Percentiles rank a stretch among this genome's conserved stretches.
Conservation (phyloP, 1,139 yeast species). For the Blastobotrys ciferrii region DNA sequence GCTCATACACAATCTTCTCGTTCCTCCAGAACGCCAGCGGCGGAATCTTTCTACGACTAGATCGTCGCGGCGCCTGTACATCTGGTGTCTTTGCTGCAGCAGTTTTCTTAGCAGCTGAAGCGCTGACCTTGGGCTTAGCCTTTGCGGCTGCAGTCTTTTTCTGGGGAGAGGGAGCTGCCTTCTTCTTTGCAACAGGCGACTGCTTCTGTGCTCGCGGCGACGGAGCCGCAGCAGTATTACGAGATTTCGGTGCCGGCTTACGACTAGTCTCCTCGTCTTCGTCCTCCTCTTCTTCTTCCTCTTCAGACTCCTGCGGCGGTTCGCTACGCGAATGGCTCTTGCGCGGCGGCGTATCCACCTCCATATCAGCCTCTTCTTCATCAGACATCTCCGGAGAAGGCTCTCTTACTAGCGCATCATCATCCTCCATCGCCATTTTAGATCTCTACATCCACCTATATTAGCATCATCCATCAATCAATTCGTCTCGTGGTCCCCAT, state of each 20-base stretch:
- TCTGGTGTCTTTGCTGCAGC: slow-evolving; percentile 14
- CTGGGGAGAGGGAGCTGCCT: slow-evolving; percentile 9
- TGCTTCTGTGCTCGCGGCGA: slow-evolving; percentile 17
- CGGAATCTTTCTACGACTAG: slow-evolving; percentile 63
- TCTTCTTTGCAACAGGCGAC: slow-evolving; percentile 16
- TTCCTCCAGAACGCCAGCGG: slow-evolving; percentile 87
- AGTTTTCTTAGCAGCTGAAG: slow-evolving; percentile 16
- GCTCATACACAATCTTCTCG: slow-evolving; percentile 66
- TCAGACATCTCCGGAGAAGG: neutral
- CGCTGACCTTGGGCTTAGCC: neutral
- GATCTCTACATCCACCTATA: neutral
- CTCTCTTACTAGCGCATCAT: slow-evolving; percentile 3
- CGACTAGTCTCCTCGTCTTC: slow-evolving; percentile 16
- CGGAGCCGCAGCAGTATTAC: neutral
- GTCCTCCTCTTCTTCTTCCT: slow-evolving; percentile 18
- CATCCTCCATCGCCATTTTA: slow-evolving; percentile 1
- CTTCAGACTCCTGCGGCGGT: slow-evolving; percentile 10
- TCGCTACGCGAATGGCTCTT: neutral
- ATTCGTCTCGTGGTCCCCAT: too few relatives aligned
- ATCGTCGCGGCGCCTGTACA: slow-evolving; percentile 40
- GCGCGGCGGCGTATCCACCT: neutral
- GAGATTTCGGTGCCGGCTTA: slow-evolving; percentile 9
- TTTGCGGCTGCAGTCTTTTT: neutral
- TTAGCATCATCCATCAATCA: neutral
- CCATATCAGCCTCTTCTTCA: neutral